Conservation (phyloP, 306 rosid species). For the Hippophae gyantsensis region DNA sequence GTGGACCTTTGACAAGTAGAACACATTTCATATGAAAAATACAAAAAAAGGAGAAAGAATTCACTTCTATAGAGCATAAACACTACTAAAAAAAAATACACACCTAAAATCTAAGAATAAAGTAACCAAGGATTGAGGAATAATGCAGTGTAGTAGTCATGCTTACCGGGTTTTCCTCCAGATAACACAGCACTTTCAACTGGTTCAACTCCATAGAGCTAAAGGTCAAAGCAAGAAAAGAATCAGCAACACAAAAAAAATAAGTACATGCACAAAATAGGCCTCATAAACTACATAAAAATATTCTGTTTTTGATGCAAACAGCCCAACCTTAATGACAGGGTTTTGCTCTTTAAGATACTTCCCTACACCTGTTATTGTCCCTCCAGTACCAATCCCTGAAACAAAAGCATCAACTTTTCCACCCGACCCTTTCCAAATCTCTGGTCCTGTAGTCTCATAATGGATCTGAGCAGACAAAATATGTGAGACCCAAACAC, state of each 20-base stretch:
- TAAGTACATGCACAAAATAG: background rate
- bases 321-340: conserved; percentile 49
- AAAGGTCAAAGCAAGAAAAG: conserved; percentile 6
- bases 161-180: conserved; percentile 88
- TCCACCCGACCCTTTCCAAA: conserved; percentile 67
- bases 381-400: conserved; percentile 95
- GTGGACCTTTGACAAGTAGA: conserved; percentile 57
- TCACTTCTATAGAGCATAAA: too few species aligned
- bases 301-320: conserved; percentile 2
- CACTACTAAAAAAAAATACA: too few species aligned
- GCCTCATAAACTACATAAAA: conserved; percentile 3
- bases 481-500: conserved; percentile 2
- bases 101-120: too few species aligned
- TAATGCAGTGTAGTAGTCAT: background rate
- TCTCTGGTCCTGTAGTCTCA: conserved; percentile 91
- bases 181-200: conserved; percentile 79
- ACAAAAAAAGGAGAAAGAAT: background rate
- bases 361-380: conserved; percentile 77
- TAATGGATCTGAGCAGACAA: conserved; percentile 52
- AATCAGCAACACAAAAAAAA: conserved; percentile 1
- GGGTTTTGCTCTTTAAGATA: conserved; percentile 85
- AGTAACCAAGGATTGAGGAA: background rate
- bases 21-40: conserved; percentile 13
- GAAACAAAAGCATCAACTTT: conserved; percentile 85
- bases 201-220: conserved; percentile 86